phyloP scores from a whole-genome alignment of 768 basidiomycete species.

The Cubamyces sp. region DNA sequence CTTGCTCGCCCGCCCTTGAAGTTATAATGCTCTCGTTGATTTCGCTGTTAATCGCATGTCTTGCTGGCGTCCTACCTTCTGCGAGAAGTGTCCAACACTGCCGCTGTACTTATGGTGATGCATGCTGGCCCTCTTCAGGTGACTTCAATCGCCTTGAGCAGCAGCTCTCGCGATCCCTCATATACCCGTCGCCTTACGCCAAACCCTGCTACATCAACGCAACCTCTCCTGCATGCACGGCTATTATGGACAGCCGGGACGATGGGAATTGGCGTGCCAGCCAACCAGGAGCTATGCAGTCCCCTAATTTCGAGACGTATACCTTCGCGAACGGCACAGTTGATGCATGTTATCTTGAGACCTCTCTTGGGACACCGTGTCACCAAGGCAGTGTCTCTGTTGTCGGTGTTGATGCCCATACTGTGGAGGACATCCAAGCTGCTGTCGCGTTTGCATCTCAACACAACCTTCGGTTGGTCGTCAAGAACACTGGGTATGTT shows the following conservation, averaged over 20 bases:
- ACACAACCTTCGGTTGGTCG: constrained; percentile 28
- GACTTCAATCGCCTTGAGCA: constrained; percentile 31
- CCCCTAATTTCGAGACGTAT: constrained; percentile 38
- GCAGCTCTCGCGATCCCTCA: constrained; percentile 48
- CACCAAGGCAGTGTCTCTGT: constrained; percentile 47
- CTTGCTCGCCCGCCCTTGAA: no score
- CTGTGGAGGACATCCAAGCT: constrained; percentile 36
- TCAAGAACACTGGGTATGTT: constrained; percentile 34
- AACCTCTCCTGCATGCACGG: not conserved
- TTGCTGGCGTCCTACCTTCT: not conserved
- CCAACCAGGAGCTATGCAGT: constrained; percentile 45
- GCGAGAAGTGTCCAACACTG: not conserved
- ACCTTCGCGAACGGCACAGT: constrained; percentile 48
- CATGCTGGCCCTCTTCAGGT: constrained; percentile 2
- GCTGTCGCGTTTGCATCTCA: constrained; percentile 27
- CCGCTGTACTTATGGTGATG: constrained; percentile 1
- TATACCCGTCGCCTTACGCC: constrained; percentile 42
- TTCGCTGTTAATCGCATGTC: no score
- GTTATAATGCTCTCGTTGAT: no score
- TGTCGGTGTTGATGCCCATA: constrained; percentile 14
- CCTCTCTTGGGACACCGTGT: constrained; percentile 43
- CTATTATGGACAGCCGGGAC: constrained; percentile 21
- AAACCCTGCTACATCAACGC: constrained; percentile 42
- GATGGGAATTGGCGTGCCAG: constrained; percentile 46
- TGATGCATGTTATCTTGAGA: constrained; percentile 54